Conservation (phyloP, 2,329 filamentous ascomycete genomes). For the Metarhizium album region DNA sequence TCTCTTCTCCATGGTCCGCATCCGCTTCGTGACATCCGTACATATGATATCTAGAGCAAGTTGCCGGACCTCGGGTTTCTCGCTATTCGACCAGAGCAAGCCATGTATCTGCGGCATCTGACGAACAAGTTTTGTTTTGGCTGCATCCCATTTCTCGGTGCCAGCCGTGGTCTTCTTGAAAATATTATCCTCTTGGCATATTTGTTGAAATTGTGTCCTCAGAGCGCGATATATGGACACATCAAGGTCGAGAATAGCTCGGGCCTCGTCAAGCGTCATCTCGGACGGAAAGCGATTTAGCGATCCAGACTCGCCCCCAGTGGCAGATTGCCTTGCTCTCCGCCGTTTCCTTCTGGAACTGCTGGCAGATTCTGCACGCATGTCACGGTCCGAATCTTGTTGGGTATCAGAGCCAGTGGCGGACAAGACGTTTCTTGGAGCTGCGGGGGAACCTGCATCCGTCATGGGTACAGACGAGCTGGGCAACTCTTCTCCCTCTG, state of each 20-base stretch:
- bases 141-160: constrained; percentile 60
- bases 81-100: constrained; percentile 47
- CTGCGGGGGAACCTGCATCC: background rate
- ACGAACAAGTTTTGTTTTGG: constrained; percentile 56
- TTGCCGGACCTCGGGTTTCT: constrained; percentile 48
- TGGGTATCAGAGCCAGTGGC: background rate
- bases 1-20: constrained; percentile 52
- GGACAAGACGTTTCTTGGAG: background rate
- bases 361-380: background rate
- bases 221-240: constrained; percentile 51
- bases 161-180: constrained; percentile 68
- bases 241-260: constrained; percentile 56
- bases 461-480: background rate
- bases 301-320: constrained; percentile 48
- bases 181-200: constrained; percentile 57
- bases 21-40: constrained; percentile 70
- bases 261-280: constrained; percentile 70
- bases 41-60: constrained; percentile 71
- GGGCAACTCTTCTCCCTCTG: constrained; percentile 5
- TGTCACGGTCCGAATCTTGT: constrained; percentile 1
- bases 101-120: constrained; percentile 53
- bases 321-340: constrained; percentile 55
- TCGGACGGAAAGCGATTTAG: constrained; percentile 72
- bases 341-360: constrained; percentile 43
- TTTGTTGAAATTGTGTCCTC: constrained; percentile 55